Evolutionary conservation across 371 early-diverging fungal species (phyloP), one percentile per base, ranked within the genome.

Genomic region (Apophysomyces ossiformis): DNA sequence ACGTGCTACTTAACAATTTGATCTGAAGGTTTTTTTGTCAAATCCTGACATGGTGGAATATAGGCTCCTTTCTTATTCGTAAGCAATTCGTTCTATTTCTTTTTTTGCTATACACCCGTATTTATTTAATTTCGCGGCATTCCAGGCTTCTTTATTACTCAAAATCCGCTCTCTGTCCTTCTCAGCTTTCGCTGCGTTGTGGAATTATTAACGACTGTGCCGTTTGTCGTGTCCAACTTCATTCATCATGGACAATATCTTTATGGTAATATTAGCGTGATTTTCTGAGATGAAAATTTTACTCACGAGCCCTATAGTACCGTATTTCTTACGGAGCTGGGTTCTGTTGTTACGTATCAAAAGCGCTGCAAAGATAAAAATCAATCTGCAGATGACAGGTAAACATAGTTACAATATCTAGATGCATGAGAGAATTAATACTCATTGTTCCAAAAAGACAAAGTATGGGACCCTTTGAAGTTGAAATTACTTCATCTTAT

Each of bases 311-410:
- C 8, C 5, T 38, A 2, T 63, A 83, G 83, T 89, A 1, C 89
- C 89, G 26, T 89, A 89, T 57, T 89, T 87, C 62, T 63, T 89
- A 15, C 69, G 89, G 47, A 85, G 85, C 35, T 86, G 86, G 84
- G 83, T 84, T 15, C 71, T 87, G 16, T 68, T 87, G 13, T 69
- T 85, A 38, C 79, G 88, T 26, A 72, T 89, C 39, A 83, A 86
- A 54, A 85, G 88, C 47, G 86, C 81, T 11, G 69, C 86, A 63
- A 85, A 87, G 50, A 85, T 87, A 38, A 82, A 82, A n/a, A 78
- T 79, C 43, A 86, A 83, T 75, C 64, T 84, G 43, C 66, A 82
- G 66, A 73, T 87, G 83, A 69, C 82, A 75, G 78, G 77, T 74
- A 11, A 6, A 18, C 21, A 38, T 2, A 6, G 41, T 7, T 18